Conservation (phyloP, 1,284 basidiomycete species). For the Ustilago vetiveriae region DNA sequence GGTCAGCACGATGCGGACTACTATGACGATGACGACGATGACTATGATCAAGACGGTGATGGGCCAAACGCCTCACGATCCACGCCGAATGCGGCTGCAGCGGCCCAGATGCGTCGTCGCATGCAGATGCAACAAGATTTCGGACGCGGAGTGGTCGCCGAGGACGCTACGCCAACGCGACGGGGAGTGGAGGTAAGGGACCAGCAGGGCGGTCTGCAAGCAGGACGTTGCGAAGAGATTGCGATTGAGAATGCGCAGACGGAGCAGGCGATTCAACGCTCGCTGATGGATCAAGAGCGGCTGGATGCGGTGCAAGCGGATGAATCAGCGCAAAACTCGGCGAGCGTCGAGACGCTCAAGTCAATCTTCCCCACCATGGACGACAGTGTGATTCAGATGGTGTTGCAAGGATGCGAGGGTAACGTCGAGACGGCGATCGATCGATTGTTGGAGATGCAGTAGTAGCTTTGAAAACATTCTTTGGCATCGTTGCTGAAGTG, state of each 20-base stretch:
- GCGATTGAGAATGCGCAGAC: slow-evolving; percentile 35
- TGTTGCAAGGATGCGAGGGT: slow-evolving; percentile 53
- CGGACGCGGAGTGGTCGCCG: slow-evolving; percentile 9
- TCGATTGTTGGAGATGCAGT: slow-evolving; percentile 58
- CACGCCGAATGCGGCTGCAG: slow-evolving; percentile 26
- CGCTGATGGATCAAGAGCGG: slow-evolving; percentile 29
- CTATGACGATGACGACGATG: slow-evolving; percentile 25
- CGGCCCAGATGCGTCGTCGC: slow-evolving; percentile 26
- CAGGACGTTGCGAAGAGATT: slow-evolving; percentile 19
- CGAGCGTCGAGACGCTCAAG: slow-evolving; percentile 52
- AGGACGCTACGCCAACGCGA: slow-evolving; percentile 17
- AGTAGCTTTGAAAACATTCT: not conserved
- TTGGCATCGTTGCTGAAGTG: too few species aligned
- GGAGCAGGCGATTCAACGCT: slow-evolving; percentile 41
- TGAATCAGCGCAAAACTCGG: slow-evolving; percentile 45
- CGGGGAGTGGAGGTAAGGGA: not conserved
- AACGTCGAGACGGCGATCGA: slow-evolving; percentile 62
- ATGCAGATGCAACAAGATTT: slow-evolving; percentile 44
- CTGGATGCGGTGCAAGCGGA: slow-evolving; percentile 18
- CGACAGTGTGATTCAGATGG: slow-evolving; percentile 51
- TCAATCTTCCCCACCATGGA: slow-evolving; percentile 60
- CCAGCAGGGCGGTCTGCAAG: slow-evolving; percentile 5
- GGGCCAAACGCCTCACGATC: not conserved
- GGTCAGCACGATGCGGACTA: slow-evolving; percentile 25
- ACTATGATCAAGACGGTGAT: slow-evolving; percentile 11